These are phyloP conservation scores for Leucocoprinus sp. DNA, from an alignment of 768 basidiomycete species.

Conservation along the genomic window DNA sequence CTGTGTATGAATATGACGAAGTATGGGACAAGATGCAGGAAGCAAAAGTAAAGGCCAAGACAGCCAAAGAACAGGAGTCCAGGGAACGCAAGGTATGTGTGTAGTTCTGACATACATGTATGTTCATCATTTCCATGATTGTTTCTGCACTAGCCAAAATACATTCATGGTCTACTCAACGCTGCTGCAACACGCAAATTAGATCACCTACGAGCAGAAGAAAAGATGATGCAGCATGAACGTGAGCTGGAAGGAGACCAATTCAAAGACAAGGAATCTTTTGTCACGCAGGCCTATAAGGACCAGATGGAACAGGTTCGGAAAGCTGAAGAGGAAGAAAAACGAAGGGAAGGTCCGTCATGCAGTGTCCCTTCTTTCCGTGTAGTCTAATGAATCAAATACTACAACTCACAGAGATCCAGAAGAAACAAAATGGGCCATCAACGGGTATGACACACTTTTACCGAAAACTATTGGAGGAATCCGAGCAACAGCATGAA, in stretches of 20 bases:
- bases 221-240: constrained; percentile 94
- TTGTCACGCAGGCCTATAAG: constrained; percentile 96
- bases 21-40: constrained; percentile 95
- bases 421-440: constrained; percentile 47
- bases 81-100: constrained; percentile 67
- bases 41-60: constrained; percentile 66
- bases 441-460: constrained; percentile 82
- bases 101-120: not conserved
- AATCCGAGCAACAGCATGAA: constrained; percentile 75
- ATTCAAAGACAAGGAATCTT: constrained; percentile 92
- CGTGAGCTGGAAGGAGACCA: constrained; percentile 89
- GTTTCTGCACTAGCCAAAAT: constrained; percentile 67
- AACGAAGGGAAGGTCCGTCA: constrained; percentile 69
- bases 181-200: constrained; percentile 83
- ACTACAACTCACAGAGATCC: constrained; percentile 36
- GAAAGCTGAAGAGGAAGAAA: constrained; percentile 90
- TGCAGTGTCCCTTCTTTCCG: not conserved
- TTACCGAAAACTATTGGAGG: constrained; percentile 70
- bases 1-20: constrained; percentile 93
- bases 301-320: constrained; percentile 92
- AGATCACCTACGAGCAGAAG: constrained; percentile 89
- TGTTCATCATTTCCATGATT: not conserved
- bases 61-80: constrained; percentile 65
- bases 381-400: not conserved
- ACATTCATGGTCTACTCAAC: constrained; percentile 70